Base-by-base conservation (phyloP, 345 rosid genomes). In the Clausena lansium region DNA sequence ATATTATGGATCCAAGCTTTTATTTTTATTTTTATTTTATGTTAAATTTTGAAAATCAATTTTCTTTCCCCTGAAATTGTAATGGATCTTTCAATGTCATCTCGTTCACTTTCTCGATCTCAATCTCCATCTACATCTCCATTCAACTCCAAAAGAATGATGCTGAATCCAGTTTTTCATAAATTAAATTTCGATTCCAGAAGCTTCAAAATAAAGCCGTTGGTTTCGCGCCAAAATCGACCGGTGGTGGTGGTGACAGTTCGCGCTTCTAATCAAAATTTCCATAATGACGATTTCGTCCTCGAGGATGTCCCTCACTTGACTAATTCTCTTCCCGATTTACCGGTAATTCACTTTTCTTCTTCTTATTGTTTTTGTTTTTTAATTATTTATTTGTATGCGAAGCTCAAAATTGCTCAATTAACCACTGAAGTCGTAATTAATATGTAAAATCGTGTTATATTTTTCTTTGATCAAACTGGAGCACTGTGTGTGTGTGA, bases 281-380 rank as follows among this genome's bases (percentile, higher is more conserved):
- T 33, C 47, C 84, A 71, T 17, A 87, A 85, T 45, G 96, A 87
- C 38, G 98, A 90, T 71, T 95, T 93, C 78, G 72, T 87, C 63
- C 85, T 93, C 50, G 97, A 91, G 59, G 98, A 92, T 75, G 92
- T 95, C 70, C 98, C 98, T 86, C 99, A 92, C 85, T 80, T 95
- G 81, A 91, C 93, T 41, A 77, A 85, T 20, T 93, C 88, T 77
- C 90, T 91, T 35, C 94, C 98, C 52, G 87, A 92, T 85, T 83
- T 93, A 74, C 91, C 82, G 84, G 98, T 95, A 84, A 66, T 65
- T 36, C 39, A 45, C 17, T 45, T n/a, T 50, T 2, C 54, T 33
- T 60, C 63, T 75, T 60, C 52, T 27, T 47, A 5, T 14, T 20
- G 32, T 15, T 50, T 22, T 32, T 6, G 25, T 36, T 70, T 39